Evolutionary conservation across 2,329 filamentous ascomycete species (phyloP).

Genomic region (Aureobasidium subglaciale): DNA sequence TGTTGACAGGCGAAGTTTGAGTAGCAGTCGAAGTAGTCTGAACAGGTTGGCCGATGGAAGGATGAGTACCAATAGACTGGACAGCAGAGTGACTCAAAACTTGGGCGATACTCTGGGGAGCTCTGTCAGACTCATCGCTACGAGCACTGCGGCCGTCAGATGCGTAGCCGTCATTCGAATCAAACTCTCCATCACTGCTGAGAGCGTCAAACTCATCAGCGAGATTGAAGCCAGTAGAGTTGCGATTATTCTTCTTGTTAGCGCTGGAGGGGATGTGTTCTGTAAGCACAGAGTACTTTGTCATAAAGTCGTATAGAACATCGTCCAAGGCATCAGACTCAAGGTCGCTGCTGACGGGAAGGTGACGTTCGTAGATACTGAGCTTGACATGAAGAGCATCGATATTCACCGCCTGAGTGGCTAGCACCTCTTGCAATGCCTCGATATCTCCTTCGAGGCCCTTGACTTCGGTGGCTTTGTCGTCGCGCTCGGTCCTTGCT

Average conservation of each 20-base stretch:
- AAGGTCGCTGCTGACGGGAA: not conserved
- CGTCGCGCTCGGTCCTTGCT: not conserved
- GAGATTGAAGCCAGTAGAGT: not conserved
- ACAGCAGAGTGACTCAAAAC: too few relatives aligned
- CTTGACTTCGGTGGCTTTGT: not conserved
- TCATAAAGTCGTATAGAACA: not conserved
- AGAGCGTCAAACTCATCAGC: not conserved
- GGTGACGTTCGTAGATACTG: not conserved
- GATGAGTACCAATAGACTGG: not conserved
- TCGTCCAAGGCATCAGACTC: not conserved
- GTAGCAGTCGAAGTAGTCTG: not conserved
- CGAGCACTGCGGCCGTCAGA: not conserved
- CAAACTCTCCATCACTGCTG: not conserved
- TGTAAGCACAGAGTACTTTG: not conserved
- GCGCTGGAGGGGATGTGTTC: not conserved
- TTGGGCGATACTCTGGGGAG: not conserved
- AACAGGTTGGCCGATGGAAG: not conserved
- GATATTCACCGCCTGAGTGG: not conserved
- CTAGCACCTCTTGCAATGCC: not conserved
- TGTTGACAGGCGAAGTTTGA: not conserved
- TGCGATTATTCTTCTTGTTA: not conserved
- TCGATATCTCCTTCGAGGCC: not conserved
- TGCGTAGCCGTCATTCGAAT: not conserved
- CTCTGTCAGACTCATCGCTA: not conserved
- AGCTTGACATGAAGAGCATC: not conserved